phyloP scores from a whole-genome alignment of 495 filamentous ascomycete species.

The Eremomyces bilateralis region DNA sequence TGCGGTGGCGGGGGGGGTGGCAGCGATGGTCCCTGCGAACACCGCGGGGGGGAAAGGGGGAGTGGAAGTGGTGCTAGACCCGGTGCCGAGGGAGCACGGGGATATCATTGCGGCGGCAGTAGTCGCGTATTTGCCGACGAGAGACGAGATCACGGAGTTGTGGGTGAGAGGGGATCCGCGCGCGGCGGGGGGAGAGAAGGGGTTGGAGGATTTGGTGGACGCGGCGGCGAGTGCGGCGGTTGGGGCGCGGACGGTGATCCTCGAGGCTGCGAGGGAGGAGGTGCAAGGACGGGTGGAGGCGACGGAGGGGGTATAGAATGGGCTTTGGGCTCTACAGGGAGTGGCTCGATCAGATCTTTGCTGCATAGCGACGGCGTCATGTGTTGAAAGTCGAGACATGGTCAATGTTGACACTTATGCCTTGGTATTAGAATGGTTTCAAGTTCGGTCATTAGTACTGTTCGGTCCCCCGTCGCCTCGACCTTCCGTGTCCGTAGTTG shows the following conservation, averaged over 20 bases:
- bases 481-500: no score
- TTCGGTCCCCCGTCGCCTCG: no score
- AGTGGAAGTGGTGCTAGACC: slow-evolving; percentile 47
- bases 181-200: slow-evolving; percentile 20
- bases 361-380: no score
- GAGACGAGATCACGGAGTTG: slow-evolving; percentile 82
- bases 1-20: slow-evolving; percentile 71
- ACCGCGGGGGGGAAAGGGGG: slow-evolving; percentile 14
- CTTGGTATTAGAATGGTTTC: no score
- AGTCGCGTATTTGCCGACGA: slow-evolving; percentile 66
- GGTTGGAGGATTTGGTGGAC: slow-evolving; percentile 38
- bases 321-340: no score
- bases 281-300: slow-evolving; percentile 5
- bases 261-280: slow-evolving; percentile 34
- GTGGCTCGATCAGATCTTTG: no score
- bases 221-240: slow-evolving; percentile 41
- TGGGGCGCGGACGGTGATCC: slow-evolving; percentile 33
- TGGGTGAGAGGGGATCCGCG: slow-evolving; percentile 70
- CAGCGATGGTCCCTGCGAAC: slow-evolving; percentile 39
- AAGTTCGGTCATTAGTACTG: no score
- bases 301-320: slow-evolving; percentile 1
- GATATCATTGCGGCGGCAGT: slow-evolving; percentile 61
- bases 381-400: no score
- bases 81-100: slow-evolving; percentile 60
- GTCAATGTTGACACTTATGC: no score